A percentile compares a stretch with the other conserved stretches of the same genome.
phyloP scores from a whole-genome alignment of 2,329 filamentous ascomycete species.

The Cladosporium sp. region DNA sequence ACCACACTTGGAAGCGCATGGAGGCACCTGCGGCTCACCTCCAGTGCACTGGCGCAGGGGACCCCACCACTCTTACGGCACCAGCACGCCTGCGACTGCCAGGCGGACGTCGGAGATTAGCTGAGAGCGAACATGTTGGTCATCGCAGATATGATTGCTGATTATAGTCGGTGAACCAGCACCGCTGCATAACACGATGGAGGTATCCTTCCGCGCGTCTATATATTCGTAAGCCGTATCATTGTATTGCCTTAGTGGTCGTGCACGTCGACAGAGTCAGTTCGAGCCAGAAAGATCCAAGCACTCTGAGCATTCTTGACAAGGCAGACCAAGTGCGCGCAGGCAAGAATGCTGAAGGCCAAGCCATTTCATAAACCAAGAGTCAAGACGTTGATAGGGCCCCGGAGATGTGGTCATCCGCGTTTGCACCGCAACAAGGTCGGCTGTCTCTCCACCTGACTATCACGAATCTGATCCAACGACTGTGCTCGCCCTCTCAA shows the following conservation, averaged over 20 bases:
- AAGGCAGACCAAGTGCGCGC: neutral
- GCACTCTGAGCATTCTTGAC: neutral
- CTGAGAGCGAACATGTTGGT: constrained; percentile 6
- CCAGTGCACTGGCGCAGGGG: neutral
- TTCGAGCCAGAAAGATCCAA: too few relatives aligned
- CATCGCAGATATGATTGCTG: neutral
- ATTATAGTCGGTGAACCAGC: neutral
- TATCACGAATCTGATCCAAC: neutral
- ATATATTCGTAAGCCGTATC: too few relatives aligned
- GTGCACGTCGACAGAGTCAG: too few relatives aligned
- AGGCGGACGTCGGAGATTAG: constrained; percentile 10
- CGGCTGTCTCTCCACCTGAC: constrained; percentile 7
- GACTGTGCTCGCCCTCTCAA: constrained; percentile 7
- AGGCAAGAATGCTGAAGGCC: neutral
- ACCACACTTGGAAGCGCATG: neutral
- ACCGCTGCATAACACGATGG: too few relatives aligned
- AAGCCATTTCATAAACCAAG: neutral
- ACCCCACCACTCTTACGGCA: constrained; percentile 1
- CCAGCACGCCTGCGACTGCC: neutral
- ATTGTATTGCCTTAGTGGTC: too few relatives aligned
- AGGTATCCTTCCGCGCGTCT: too few relatives aligned
- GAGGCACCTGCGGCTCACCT: constrained; percentile 3
- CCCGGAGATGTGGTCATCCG: neutral
- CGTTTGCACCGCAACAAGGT: constrained; percentile 5
- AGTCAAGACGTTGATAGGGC: neutral